Percentiles rank a stretch among this genome's conserved stretches.
phyloP scores from a whole-genome alignment of 805 yeast genomes.

The Komagataella phaffii region DNA sequence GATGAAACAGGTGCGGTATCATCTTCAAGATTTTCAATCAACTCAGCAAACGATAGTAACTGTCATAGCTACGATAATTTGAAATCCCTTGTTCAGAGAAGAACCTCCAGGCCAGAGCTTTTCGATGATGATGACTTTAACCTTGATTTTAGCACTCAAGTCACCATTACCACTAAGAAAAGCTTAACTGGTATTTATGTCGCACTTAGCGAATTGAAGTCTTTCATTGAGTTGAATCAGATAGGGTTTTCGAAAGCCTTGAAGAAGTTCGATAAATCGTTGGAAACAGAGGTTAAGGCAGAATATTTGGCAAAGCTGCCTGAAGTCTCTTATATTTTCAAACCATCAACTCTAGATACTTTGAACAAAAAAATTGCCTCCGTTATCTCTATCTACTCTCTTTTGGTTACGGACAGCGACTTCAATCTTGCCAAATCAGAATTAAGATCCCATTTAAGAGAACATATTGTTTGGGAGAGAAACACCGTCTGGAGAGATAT shows the following conservation, averaged over 20 bases:
- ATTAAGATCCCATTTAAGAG: constrained; percentile 50
- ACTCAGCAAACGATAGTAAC: background rate
- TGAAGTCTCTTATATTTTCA: constrained; percentile 41
- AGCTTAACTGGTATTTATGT: constrained; percentile 58
- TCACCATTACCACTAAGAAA: constrained; percentile 52
- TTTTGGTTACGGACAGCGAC: constrained; percentile 23
- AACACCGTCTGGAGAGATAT: constrained; percentile 97
- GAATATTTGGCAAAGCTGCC: constrained; percentile 39
- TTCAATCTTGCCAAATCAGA: constrained; percentile 28
- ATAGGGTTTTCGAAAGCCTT: constrained; percentile 86
- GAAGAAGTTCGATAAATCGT: constrained; percentile 83
- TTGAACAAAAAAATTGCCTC: constrained; percentile 42
- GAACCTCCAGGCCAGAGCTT: constrained; percentile 8
- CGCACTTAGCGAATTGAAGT: constrained; percentile 65
- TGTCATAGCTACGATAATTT: background rate
- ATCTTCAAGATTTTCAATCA: background rate
- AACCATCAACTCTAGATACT: constrained; percentile 26
- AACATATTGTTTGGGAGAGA: constrained; percentile 94
- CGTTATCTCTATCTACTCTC: constrained; percentile 22
- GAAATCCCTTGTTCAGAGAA: background rate
- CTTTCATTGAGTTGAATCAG: constrained; percentile 70
- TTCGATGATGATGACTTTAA: constrained; percentile 23
- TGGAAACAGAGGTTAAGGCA: constrained; percentile 46
- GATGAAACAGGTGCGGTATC: background rate
- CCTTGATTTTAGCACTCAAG: constrained; percentile 29